Evolutionary conservation across 2,329 filamentous ascomycete genomes (phyloP), one percentile per base, ranked within the genome.

Genomic region (Alternaria panax): DNA sequence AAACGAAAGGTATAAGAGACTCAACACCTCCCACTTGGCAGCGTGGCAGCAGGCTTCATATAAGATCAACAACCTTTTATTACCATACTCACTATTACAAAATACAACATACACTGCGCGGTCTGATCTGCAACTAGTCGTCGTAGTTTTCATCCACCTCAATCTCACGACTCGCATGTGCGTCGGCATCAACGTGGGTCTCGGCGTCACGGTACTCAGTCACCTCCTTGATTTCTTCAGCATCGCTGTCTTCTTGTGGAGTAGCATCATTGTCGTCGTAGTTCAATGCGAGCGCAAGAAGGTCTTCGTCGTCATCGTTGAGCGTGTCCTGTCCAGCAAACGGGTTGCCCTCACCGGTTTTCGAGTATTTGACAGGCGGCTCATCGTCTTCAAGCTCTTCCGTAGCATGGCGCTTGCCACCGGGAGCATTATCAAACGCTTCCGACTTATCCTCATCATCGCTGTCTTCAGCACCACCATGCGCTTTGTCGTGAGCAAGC

Each of bases 131-230:
- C 11, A 41, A 34, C 4, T 38, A 28, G 5, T 59, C 52, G 14
- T 38, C 28, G 22, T 56, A 59, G 2, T 59, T 11, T 12, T 59
- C 57, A 3, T 59, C 27, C 5, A 59, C 30, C 7, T 41, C 38
- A 1, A 59, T 34, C 5, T 30, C 7, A n/a, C 52, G 57, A 41
- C 27, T 18, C 9, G 32, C 40, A 40, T 25, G 14, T 0, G 18
- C 7, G 20, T 22, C 20, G 14, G 14, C 7, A n/a, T 34, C 45
- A 14, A n/a, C 22, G 7, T 36, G 30, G 2, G 14, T 14, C 32
- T 36, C 28, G 2, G 14, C 12, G 14, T 36, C 45, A 22, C 12
- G 20, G 20, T 36, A 24, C 20, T 7, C 27, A 1, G 5, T 18
- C 11, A n/a, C 14, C 12, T 47, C 24, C 14, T 25, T 14, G 5